Evolutionary conservation across 2,329 filamentous ascomycete species (phyloP), one percentile per base, ranked within the genome.

Genomic region (Aureobasidium sp.): DNA sequence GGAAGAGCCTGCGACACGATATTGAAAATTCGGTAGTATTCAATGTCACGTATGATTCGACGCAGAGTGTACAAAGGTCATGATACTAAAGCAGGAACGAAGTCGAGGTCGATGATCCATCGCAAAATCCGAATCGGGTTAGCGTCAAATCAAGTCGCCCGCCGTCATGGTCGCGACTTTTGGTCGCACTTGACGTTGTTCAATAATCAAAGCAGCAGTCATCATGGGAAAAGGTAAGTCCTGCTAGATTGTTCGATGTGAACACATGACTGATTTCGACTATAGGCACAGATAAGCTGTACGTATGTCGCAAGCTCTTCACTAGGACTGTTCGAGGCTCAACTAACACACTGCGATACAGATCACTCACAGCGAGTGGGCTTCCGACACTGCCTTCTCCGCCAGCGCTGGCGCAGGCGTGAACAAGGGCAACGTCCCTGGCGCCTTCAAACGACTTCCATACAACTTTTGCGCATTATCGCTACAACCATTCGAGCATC

Each of bases 291-390:
- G 73, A 75, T 66, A 75, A 75, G 68, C 66, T 75, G 70, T 75
- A 75, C 71, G 72, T 74, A 70, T 61, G 72, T 73, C 51, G 41
- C 44, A 37, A 10, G 27, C 8, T 32, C 42, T n/a, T n/a, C 32
- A 48, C 53, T 55, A 53, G 66, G 39, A 56, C 36, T 6, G 17
- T 12, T 34, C 37, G 27, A 37, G 23, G 29, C 37, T 10, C 20
- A 41, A 36, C 61, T 62, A 20, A 61, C 57, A 15, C 4, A 17
- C 23, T 3, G 29, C 32, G 13, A 15, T 62, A 56, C 67, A 86
- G 82, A 99, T 99, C 71, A 99, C 94, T 61, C 95, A 99, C 78
- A 95, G 90, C 44, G 94, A 99, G 81, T 99, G 94, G 94, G 87
- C 91, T 8, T 96, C 91, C 6, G 86, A 88, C 52, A 92, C 97